Base-by-base conservation (phyloP, 345 rosid genomes). In the Acer campestre region DNA sequence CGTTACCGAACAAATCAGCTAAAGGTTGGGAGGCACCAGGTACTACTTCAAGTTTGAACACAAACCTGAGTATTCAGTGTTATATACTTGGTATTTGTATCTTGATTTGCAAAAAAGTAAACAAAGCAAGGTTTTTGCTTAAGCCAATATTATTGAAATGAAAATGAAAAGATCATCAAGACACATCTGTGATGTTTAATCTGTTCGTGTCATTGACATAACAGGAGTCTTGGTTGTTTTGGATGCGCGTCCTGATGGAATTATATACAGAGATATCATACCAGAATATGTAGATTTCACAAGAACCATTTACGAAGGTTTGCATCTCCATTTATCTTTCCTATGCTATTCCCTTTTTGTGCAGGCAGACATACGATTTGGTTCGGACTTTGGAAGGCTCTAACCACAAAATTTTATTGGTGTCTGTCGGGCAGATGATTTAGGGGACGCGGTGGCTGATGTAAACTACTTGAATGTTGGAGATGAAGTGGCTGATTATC, bases 231-330 rank as follows among this genome's bases (percentile, higher is more conserved):
- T 94, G 67, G 94, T 95, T 64, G 97, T 91, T 79, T 81, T 93
- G 84, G 97, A 95, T 85, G 98, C 99, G 10, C 88, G 63, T 61
- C 98, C 98, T 0, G 93, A 79, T 48, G 97, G 99, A 84, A 90
- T 95, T 73, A 88, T 93, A 78, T 92, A 85, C 71, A 83, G 88
- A 83, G 99, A 95, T 86, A 80, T 95, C 80, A 83, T 95, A 67
- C 94, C 99, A 22, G 86, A 89, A 48, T 92, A 95, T 70, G 97
- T 90, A 48, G 61, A 86, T 11, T 66, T 84, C 61, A 96, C 70
- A 1, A 91, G 99, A 77, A 95, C 99, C 64, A 87, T 95, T 65
- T 93, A 93, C 13, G 98, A 95, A 95, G 99, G 99, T 95, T 53
- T 74, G 83, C 67, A 56, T 67, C 62, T 48, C 42, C 42, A 27